Conservation (phyloP, 2,329 filamentous ascomycete species). For the Aureobasidium musti region DNA sequence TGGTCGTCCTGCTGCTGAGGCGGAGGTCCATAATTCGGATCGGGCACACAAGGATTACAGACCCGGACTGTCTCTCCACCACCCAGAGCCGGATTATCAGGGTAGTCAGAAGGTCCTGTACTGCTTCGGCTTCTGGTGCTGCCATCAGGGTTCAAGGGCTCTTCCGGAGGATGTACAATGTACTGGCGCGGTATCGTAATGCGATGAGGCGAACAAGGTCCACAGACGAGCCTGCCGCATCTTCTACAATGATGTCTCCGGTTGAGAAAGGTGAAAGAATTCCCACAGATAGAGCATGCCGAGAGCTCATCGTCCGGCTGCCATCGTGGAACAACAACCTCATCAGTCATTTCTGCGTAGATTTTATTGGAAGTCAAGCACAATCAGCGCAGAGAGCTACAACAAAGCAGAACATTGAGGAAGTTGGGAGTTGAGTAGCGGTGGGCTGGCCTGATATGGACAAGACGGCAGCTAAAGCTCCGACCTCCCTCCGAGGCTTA, state of each 20-base stretch:
- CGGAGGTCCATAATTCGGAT: constrained; percentile 46
- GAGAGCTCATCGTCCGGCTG: constrained; percentile 83
- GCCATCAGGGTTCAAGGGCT: constrained; percentile 34
- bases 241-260: constrained; percentile 95
- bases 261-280: constrained; percentile 79
- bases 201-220: constrained; percentile 84
- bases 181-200: constrained; percentile 94
- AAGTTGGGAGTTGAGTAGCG: constrained; percentile 7
- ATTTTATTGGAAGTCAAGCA: background rate
- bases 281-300: constrained; percentile 79
- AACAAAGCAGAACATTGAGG: constrained; percentile 8
- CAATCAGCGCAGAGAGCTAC: background rate
- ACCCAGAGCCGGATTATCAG: constrained; percentile 55
- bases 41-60: constrained; percentile 72
- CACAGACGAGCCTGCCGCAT: constrained; percentile 90
- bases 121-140: constrained; percentile 47
- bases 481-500: background rate
- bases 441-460: constrained; percentile 20
- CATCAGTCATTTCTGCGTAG: constrained; percentile 32
- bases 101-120: constrained; percentile 35
- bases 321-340: constrained; percentile 71
- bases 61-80: constrained; percentile 69
- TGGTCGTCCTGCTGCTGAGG: constrained; percentile 30
- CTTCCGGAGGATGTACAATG: constrained; percentile 75
- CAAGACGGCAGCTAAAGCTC: background rate